Base-by-base conservation (phyloP, 805 yeast species). In the Yarrowia sp. region DNA sequence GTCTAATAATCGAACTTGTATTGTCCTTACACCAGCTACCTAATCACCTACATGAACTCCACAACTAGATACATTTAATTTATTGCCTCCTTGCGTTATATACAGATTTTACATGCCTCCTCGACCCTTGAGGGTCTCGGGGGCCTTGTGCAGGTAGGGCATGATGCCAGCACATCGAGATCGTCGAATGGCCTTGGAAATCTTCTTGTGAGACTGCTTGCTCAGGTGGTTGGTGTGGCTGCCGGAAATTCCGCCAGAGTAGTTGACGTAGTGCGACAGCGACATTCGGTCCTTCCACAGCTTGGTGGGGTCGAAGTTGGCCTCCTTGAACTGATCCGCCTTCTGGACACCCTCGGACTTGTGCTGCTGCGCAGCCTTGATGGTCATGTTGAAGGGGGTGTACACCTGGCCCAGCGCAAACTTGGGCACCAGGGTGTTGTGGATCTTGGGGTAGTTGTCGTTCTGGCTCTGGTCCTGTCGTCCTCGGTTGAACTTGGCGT, bases 121-220 rank as follows among this genome's bases (percentile, higher is more conserved):
- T 35, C 58, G 47, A 21, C 47, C 61, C 47, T 55, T 55, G 42
- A 64, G 53, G 42, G 36, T 46, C 58, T 66, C 67, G 19, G 66
- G 66, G 7, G 68, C 61, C 59, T 64, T 83, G 69, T 88, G 91
- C n/a, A 86, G 86, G 64, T 85, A 78, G 42, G 94, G 84, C 71
- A 91, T 76, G 64, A 90, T 78, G 0, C 97, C 97, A 61, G 87
- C 84, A 4, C 87, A 84, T 70, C 93, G 83, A 14, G 92, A 85
- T 67, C 97, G 81, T 70, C 88, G 84, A 47, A 91, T 80, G 16
- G 97, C 96, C 68, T 83, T 87, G 1, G 91, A 79, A 67, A 91
- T 74, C 67, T 81, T 79, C 69, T 83, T 84, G 71, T 91, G 97
- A 69, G 87, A 88, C 66, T 77, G 79, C 10, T 81, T 80, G 38